A percentile compares a stretch with the other conserved stretches of the same genome.
phyloP scores from a whole-genome alignment of 495 filamentous ascomycete genomes.

The Penicillium odoratum region DNA sequence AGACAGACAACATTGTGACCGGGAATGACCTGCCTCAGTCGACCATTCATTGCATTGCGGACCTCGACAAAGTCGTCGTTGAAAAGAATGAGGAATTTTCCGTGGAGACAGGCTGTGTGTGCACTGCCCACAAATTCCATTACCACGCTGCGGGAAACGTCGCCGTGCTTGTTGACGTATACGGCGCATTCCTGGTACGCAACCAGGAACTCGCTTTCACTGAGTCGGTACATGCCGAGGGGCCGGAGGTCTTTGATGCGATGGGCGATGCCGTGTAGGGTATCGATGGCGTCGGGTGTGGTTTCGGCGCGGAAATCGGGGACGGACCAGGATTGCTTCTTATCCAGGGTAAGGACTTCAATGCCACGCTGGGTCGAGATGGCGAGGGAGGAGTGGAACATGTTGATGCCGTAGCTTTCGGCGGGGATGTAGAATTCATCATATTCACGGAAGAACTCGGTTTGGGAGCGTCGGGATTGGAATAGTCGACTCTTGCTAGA shows the following conservation, averaged over 20 bases:
- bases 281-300: slow-evolving; percentile 52
- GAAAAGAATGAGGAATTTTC: slow-evolving; percentile 69
- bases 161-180: slow-evolving; percentile 97
- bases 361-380: slow-evolving; percentile 91
- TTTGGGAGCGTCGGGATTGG: slow-evolving; percentile 64
- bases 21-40: slow-evolving; percentile 89
- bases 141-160: slow-evolving; percentile 86
- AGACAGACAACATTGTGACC: slow-evolving; percentile 84
- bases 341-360: slow-evolving; percentile 93
- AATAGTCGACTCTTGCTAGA: slow-evolving; percentile 64
- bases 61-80: slow-evolving; percentile 96
- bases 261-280: slow-evolving; percentile 74
- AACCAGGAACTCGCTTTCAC: slow-evolving; percentile 89
- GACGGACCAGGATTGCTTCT: slow-evolving; percentile 88
- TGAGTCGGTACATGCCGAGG: slow-evolving; percentile 94
- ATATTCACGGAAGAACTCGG: slow-evolving; percentile 96
- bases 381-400: slow-evolving; percentile 90
- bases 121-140: slow-evolving; percentile 97
- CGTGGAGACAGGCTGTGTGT: slow-evolving; percentile 81
- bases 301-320: slow-evolving; percentile 68
- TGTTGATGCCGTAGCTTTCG: slow-evolving; percentile 93
- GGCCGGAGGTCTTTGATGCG: slow-evolving; percentile 80
- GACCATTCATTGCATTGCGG: slow-evolving; percentile 92
- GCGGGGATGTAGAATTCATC: slow-evolving; percentile 98
- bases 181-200: slow-evolving; percentile 93